phyloP scores from a whole-genome alignment of 805 yeast species.

The Ogataea paraovalis region DNA sequence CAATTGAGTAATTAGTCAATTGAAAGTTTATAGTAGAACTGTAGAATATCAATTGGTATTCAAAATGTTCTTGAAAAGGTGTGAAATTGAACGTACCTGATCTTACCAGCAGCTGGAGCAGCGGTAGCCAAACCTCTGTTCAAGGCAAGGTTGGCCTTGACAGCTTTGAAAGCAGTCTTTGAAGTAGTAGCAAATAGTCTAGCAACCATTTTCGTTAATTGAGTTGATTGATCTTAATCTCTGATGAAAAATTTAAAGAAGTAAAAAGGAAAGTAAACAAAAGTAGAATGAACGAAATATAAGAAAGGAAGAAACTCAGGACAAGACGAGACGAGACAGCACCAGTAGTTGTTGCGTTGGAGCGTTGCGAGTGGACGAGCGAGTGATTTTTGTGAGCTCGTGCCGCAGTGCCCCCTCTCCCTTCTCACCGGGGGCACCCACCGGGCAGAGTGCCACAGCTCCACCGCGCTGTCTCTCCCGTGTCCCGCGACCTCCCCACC shows the following conservation, averaged over 20 bases:
- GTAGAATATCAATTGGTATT: neutral
- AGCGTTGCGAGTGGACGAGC: neutral
- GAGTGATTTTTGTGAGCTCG: neutral
- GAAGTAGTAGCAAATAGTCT: slow-evolving; percentile 62
- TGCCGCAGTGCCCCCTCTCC: neutral
- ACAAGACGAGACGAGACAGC: neutral
- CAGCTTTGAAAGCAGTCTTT: slow-evolving; percentile 85
- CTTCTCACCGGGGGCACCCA: neutral
- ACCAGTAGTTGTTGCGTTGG: neutral
- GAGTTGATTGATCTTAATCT: slow-evolving; percentile 9
- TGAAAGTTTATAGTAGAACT: neutral
- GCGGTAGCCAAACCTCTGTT: slow-evolving; percentile 76
- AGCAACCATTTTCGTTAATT: slow-evolving; percentile 36
- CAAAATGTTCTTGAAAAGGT: neutral
- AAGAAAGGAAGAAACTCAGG: neutral
- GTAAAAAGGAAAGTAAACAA: neutral
- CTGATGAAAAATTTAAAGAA: neutral
- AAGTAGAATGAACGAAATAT: neutral
- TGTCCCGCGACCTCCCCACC: neutral
- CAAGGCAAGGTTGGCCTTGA: slow-evolving; percentile 75
- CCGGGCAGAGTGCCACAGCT: neutral
- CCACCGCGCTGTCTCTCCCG: no score
- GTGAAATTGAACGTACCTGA: slow-evolving; percentile 60
- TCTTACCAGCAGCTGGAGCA: slow-evolving; percentile 75
- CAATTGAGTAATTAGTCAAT: neutral